Percentiles rank a stretch among this genome's conserved stretches.
Evolutionary conservation across 306 rosid species (phyloP).

Genomic region (Vigna hirtella): DNA sequence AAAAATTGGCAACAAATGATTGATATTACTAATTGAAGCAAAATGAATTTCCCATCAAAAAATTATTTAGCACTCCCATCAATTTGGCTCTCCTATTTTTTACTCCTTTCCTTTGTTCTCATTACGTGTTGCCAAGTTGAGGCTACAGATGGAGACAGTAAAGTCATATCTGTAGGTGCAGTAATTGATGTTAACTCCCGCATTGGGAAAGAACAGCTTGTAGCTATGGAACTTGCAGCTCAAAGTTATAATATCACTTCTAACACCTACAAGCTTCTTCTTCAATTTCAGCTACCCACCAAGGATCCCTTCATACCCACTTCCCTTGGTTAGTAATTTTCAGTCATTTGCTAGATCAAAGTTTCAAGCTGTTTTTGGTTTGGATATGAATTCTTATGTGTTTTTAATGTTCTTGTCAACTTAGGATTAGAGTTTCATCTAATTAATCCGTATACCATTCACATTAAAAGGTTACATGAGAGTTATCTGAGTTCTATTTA

Average conservation of each 20-base stretch:
- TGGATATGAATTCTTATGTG: not conserved
- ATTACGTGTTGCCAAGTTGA: conserved; percentile 31
- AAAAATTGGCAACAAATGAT: not conserved
- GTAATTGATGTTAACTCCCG: conserved; percentile 51
- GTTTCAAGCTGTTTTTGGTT: not conserved
- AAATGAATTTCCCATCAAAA: conserved; percentile 36
- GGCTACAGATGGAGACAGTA: not conserved
- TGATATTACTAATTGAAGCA: conserved; percentile 5
- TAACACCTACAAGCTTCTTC: conserved; percentile 42
- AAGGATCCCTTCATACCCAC: conserved; percentile 39
- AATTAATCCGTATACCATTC: not conserved
- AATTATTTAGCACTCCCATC: not conserved
- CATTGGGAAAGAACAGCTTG: conserved; percentile 58
- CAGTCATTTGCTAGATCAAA: not conserved
- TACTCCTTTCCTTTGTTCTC: conserved; percentile 36
- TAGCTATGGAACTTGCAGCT: conserved; percentile 59
- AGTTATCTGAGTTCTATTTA: not conserved
- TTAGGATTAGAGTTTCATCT: not conserved
- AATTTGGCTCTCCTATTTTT: conserved; percentile 24
- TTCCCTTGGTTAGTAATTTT: conserved; percentile 48
- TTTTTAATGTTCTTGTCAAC: not conserved
- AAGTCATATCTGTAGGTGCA: conserved; percentile 51
- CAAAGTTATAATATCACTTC: conserved; percentile 49
- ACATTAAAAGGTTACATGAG: not conserved
- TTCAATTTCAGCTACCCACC: conserved; percentile 39